Evolutionary conservation across 1,139 yeast genomes (phyloP).

Genomic region (Saccharomyces hybrid): DNA sequence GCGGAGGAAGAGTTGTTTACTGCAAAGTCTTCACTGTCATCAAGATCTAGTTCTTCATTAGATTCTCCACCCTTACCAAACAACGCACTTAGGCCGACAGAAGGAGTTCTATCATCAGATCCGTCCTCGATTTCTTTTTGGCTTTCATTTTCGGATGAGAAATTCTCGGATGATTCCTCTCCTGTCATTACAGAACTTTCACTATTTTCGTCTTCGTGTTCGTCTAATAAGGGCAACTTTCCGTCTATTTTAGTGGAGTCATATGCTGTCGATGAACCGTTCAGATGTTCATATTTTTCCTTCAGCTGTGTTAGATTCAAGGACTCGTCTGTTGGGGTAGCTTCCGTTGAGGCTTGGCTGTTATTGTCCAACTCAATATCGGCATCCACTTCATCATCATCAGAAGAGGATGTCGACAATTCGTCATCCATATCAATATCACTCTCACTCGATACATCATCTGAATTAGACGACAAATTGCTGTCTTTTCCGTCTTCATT

Average conservation of each 20-base stretch:
- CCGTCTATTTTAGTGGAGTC: conserved; percentile 28
- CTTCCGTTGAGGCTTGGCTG: background rate
- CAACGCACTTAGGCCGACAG: conserved; percentile 6
- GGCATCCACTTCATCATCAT: conserved; percentile 10
- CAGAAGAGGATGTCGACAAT: conserved; percentile 20
- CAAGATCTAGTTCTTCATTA: conserved; percentile 17
- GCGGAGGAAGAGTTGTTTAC: background rate
- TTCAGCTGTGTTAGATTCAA: conserved; percentile 60
- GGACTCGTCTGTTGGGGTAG: conserved; percentile 29
- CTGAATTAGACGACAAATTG: conserved; percentile 8
- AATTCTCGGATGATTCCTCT: conserved; percentile 2
- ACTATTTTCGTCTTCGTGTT: conserved; percentile 12
- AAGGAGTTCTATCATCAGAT: background rate
- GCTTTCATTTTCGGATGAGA: conserved; percentile 15
- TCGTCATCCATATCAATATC: conserved; percentile 11
- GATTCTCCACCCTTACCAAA: conserved; percentile 13
- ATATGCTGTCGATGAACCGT: conserved; percentile 10
- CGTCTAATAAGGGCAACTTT: conserved; percentile 7
- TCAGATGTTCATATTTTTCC: conserved; percentile 51
- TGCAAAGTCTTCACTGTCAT: conserved; percentile 19
- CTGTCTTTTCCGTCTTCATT: conserved; percentile 13
- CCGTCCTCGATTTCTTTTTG: conserved; percentile 15
- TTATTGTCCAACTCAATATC: conserved; percentile 35
- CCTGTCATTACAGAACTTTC: conserved; percentile 7
- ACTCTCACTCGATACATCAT: conserved; percentile 12